A percentile compares a stretch with the other conserved stretches of the same genome.
Conservation (phyloP, 148 eudicot species). For the Polygonum aviculare region DNA sequence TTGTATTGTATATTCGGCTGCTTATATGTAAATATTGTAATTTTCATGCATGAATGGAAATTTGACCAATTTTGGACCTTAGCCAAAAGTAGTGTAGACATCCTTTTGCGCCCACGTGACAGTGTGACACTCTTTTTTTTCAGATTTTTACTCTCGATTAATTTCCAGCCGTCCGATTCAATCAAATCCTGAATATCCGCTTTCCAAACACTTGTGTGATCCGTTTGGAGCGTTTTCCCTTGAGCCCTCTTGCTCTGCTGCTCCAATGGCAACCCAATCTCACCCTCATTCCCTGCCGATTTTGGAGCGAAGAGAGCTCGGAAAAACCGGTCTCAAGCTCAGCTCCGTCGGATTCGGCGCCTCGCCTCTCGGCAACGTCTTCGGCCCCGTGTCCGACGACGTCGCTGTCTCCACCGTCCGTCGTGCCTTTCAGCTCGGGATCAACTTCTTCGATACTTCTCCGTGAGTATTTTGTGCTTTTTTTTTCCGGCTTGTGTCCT, state of each 20-base stretch:
- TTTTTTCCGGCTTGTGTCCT: not conserved
- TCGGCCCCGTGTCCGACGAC: conserved; percentile 61
- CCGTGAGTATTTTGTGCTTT: conserved; percentile 38
- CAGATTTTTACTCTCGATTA: not conserved
- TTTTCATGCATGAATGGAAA: too few species aligned
- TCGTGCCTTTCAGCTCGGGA: conserved; percentile 58
- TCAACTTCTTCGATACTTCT: conserved; percentile 94
- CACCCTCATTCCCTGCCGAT: not conserved
- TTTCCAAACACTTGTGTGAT: not conserved
- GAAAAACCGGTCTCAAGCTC: conserved; percentile 74
- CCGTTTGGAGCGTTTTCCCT: not conserved
- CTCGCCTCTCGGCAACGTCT: conserved; percentile 90
- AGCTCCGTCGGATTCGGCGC: conserved; percentile 94
- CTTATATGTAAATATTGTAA: too few species aligned
- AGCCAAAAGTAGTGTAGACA: too few species aligned
- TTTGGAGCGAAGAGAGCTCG: conserved; percentile 63
- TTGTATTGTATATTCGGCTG: too few species aligned
- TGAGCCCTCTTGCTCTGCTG: not conserved
- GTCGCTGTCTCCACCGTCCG: conserved; percentile 66
- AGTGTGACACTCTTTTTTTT: not conserved
- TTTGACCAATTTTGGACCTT: too few species aligned
- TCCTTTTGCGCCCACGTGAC: not conserved
- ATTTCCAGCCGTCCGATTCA: not conserved
- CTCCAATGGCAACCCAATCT: conserved; percentile 4
- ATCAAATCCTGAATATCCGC: not conserved